phyloP scores from a whole-genome alignment of 2,329 filamentous ascomycete genomes.

The Aspergillus proliferans region DNA sequence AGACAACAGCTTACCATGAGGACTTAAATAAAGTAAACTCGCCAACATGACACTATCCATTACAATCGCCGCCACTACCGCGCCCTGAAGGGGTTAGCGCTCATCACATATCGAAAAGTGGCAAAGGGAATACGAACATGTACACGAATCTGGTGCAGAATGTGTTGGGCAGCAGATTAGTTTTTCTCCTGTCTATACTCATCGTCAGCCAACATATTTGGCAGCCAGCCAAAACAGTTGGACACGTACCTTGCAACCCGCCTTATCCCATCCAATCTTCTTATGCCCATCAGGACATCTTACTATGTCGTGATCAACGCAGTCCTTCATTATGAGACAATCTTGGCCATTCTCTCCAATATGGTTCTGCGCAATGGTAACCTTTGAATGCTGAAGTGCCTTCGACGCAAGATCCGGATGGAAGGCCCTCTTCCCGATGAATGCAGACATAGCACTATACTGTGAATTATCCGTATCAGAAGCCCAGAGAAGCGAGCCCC shows the following conservation, averaged over 20 bases:
- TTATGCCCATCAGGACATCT: not conserved
- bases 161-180: not conserved
- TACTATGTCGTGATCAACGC: not conserved
- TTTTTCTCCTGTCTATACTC: not conserved
- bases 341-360: not conserved
- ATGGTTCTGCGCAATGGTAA: not conserved
- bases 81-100: not conserved
- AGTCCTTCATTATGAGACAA: not conserved
- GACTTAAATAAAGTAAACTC: not conserved
- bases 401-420: not conserved
- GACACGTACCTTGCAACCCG: not conserved
- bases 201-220: not conserved
- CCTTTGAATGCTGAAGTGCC: not conserved
- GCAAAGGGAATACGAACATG: not conserved
- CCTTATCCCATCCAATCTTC: not conserved
- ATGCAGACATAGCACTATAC: not conserved
- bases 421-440: not conserved
- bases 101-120: not conserved
- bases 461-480: slow-evolving; percentile 4
- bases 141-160: not conserved
- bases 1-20: not conserved
- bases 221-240: not conserved
- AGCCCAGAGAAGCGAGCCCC: slow-evolving; percentile 18
- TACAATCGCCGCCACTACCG: not conserved
- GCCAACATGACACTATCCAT: not conserved